Evolutionary conservation across 495 filamentous ascomycete species (phyloP).

Genomic region (Peziza echinospora): DNA sequence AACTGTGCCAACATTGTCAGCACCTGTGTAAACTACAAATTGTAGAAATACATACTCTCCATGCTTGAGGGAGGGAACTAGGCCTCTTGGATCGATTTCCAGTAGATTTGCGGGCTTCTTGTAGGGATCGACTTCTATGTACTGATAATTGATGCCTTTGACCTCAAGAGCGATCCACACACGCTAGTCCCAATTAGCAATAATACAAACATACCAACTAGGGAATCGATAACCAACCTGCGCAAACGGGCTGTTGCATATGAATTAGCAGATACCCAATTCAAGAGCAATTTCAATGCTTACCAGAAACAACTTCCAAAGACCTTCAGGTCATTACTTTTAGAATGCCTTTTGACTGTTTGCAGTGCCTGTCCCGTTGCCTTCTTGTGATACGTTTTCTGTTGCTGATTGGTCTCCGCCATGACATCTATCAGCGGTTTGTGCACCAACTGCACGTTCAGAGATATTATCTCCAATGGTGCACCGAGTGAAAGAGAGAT

Average conservation of each 20-base stretch:
- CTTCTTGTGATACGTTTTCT: constrained; percentile 67
- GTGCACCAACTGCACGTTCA: too few relatives aligned
- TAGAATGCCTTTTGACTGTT: constrained; percentile 52
- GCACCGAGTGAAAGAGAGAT: too few relatives aligned
- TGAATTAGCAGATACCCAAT: neutral
- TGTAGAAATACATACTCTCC: constrained; percentile 29
- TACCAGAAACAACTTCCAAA: constrained; percentile 87
- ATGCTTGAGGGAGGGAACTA: constrained; percentile 66
- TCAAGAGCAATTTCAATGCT: constrained; percentile 14
- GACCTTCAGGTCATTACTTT: constrained; percentile 53
- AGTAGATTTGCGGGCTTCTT: constrained; percentile 56
- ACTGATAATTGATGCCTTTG: constrained; percentile 68
- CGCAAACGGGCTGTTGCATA: neutral
- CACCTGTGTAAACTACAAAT: neutral
- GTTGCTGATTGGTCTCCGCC: constrained; percentile 20
- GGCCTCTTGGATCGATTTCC: constrained; percentile 69
- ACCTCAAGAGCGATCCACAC: constrained; percentile 91
- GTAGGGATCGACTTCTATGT: constrained; percentile 79
- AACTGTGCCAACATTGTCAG: constrained; percentile 20
- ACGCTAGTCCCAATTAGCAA: too few relatives aligned
- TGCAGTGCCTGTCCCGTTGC: constrained; percentile 52
- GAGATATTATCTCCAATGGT: too few relatives aligned
- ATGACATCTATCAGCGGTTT: constrained; percentile 20
- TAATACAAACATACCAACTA: too few relatives aligned
- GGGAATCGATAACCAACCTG: too few relatives aligned